A percentile compares a stretch with the other conserved stretches of the same genome.
Conservation (phyloP, 2,329 filamentous ascomycete genomes). For the Dendryphion nanum region DNA sequence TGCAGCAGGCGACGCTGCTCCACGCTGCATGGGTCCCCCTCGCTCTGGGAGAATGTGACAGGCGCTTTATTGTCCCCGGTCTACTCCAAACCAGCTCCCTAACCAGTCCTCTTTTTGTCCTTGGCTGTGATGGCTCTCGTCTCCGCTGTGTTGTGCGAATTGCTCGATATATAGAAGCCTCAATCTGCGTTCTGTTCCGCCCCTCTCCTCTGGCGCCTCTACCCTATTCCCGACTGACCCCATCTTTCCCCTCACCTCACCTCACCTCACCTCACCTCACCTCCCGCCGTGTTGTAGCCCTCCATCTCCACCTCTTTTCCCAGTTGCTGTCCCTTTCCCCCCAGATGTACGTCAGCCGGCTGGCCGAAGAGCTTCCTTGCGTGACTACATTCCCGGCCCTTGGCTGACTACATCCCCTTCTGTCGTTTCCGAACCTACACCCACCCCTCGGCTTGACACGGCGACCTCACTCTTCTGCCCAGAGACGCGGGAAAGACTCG, state of each 20-base stretch:
- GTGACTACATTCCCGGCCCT: constrained; percentile 17
- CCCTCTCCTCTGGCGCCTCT: constrained; percentile 13
- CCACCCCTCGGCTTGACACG: constrained; percentile 15
- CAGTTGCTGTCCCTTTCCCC: constrained; percentile 4
- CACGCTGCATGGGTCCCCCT: constrained; percentile 28
- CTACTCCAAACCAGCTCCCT: constrained; percentile 19
- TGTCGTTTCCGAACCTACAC: constrained; percentile 25
- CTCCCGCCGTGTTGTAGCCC: constrained; percentile 11
- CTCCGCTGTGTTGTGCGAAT: constrained; percentile 12
- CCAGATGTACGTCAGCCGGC: constrained; percentile 20
- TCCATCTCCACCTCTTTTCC: too few species aligned
- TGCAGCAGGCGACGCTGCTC: constrained; percentile 20
- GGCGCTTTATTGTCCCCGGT: constrained; percentile 22
- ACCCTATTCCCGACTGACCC: constrained; percentile 16
- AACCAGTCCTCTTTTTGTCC: too few species aligned
- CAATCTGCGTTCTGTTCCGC: constrained; percentile 15
- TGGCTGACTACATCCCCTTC: constrained; percentile 21
- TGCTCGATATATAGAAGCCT: constrained; percentile 21
- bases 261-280: too few species aligned
- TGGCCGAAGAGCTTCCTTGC: constrained; percentile 17
- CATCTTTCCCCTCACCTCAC: too few species aligned
- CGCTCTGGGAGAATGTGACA: constrained; percentile 28
- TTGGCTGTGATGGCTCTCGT: constrained; percentile 14
- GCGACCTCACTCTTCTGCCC: constrained; percentile 3
- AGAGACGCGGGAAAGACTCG: constrained; percentile 1